Evolutionary conservation across 306 rosid species (phyloP).

Genomic region (Sechiopsis laciniata): DNA sequence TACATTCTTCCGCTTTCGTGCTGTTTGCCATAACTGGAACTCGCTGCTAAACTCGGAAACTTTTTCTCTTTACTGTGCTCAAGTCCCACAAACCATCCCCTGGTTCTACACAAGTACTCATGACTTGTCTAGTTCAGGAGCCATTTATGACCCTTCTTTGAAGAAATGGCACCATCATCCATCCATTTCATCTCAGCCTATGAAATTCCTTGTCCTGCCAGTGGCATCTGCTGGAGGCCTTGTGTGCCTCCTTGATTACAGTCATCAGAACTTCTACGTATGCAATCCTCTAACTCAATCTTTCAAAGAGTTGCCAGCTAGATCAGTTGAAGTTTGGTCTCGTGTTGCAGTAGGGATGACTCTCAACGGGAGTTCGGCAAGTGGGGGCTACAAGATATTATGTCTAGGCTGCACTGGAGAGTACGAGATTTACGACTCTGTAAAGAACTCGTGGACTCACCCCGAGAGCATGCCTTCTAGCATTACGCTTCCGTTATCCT

Average conservation of each 20-base stretch:
- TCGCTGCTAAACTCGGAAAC: constrained; percentile 64
- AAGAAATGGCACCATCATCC: constrained; percentile 79
- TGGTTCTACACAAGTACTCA: constrained; percentile 80
- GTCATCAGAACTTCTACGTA: constrained; percentile 62
- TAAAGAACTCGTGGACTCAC: constrained; percentile 59
- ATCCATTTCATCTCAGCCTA: constrained; percentile 48
- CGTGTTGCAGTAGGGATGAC: constrained; percentile 80
- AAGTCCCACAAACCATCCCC: constrained; percentile 52
- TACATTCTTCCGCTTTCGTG: constrained; percentile 66
- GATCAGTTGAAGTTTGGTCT: constrained; percentile 67
- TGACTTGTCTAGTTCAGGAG: constrained; percentile 65
- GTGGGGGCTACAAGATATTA: constrained; percentile 67
- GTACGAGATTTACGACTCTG: constrained; percentile 72
- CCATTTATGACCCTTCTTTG: constrained; percentile 77
- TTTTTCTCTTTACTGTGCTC: constrained; percentile 59
- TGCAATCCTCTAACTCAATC: constrained; percentile 90
- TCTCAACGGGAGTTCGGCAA: constrained; percentile 38
- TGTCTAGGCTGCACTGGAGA: constrained; percentile 78
- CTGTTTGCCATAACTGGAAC: constrained; percentile 79
- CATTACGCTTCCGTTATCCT: constrained; percentile 50
- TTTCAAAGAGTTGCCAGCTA: constrained; percentile 75
- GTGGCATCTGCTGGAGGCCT: constrained; percentile 96
- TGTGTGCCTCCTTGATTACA: constrained; percentile 68
- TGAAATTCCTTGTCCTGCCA: constrained; percentile 50
- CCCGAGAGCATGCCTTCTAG: constrained; percentile 51